These are phyloP conservation scores for Trametes cinnabarina DNA, from an alignment of 768 basidiomycete genomes.

Conservation along the genomic window DNA sequence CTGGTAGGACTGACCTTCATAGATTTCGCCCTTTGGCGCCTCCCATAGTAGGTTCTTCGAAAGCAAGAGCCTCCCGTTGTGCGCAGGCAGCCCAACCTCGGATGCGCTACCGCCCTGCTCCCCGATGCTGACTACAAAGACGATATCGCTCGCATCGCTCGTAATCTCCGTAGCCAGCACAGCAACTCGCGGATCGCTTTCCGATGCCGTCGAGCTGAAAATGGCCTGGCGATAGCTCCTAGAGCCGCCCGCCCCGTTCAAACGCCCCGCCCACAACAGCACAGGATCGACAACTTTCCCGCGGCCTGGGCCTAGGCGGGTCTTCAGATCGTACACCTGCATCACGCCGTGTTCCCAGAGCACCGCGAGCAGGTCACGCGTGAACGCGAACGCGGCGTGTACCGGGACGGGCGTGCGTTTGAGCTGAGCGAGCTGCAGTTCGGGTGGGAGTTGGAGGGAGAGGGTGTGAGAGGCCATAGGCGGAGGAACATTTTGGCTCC, in stretches of 20 bases:
- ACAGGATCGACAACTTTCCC: slow-evolving; percentile 60
- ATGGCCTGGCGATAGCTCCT: slow-evolving; percentile 10
- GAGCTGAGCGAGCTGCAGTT: slow-evolving; percentile 31
- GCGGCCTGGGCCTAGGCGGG: slow-evolving; percentile 54
- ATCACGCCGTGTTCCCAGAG: slow-evolving; percentile 71
- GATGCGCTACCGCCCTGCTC: slow-evolving; percentile 1
- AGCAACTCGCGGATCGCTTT: slow-evolving; percentile 29
- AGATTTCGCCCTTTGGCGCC: slow-evolving; percentile 46
- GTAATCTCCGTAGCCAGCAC: slow-evolving; percentile 40
- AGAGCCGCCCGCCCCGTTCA: background rate
- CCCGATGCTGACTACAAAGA: slow-evolving; percentile 10
- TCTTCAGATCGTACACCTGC: slow-evolving; percentile 69
- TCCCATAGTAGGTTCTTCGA: slow-evolving; percentile 41
- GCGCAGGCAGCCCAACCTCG: slow-evolving; percentile 14
- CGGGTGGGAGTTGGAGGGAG: slow-evolving; percentile 22
- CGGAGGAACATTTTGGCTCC: slow-evolving; percentile 95
- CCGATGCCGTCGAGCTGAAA: background rate
- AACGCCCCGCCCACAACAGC: slow-evolving; percentile 33
- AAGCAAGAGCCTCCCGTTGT: slow-evolving; percentile 50
- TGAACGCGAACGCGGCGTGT: slow-evolving; percentile 61
- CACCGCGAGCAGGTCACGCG: slow-evolving; percentile 56
- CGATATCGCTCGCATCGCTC: slow-evolving; percentile 21
- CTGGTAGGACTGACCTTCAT: slow-evolving; percentile 25
- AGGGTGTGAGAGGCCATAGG: slow-evolving; percentile 80
- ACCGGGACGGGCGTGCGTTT: slow-evolving; percentile 59